Evolutionary conservation across 148 eudicot genomes (phyloP).

Genomic region (Vaccinium vitisidaea): DNA sequence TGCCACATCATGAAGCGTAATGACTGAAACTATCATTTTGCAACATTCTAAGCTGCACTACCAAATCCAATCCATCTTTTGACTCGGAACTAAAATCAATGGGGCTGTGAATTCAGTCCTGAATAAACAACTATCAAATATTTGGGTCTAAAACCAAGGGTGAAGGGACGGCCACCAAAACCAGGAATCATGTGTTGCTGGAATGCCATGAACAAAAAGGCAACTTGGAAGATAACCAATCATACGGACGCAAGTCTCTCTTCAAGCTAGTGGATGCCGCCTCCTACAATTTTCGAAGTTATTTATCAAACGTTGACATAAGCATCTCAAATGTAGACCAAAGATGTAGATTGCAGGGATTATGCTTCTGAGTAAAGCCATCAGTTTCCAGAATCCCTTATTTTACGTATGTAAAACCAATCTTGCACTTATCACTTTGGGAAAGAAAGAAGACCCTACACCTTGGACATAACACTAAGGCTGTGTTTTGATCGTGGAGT

Average conservation of each 20-base stretch:
- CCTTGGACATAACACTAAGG: background rate
- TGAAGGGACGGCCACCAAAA: slow-evolving; percentile 21
- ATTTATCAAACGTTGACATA: background rate
- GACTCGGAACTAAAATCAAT: background rate
- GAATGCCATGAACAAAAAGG: slow-evolving; percentile 34
- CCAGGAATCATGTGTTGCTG: slow-evolving; percentile 25
- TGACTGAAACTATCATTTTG: background rate
- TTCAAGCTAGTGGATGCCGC: slow-evolving; percentile 62
- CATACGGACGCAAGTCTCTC: slow-evolving; percentile 18
- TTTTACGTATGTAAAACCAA: background rate
- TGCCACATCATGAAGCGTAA: background rate
- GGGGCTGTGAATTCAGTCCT: background rate
- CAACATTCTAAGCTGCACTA: background rate
- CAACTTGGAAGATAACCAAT: slow-evolving; percentile 22
- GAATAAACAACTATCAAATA: background rate
- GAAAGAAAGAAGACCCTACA: background rate
- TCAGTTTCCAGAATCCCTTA: background rate
- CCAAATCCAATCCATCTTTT: slow-evolving; percentile 4
- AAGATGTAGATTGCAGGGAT: background rate
- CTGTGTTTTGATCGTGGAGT: background rate
- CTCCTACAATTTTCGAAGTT: slow-evolving; percentile 50
- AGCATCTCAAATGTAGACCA: background rate
- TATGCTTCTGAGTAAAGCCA: background rate
- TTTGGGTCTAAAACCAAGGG: slow-evolving; percentile 1
- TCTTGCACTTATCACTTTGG: background rate